Evolutionary conservation across 306 rosid species (phyloP), one percentile per base, ranked within the genome.

Genomic region (Vigna angularis): DNA sequence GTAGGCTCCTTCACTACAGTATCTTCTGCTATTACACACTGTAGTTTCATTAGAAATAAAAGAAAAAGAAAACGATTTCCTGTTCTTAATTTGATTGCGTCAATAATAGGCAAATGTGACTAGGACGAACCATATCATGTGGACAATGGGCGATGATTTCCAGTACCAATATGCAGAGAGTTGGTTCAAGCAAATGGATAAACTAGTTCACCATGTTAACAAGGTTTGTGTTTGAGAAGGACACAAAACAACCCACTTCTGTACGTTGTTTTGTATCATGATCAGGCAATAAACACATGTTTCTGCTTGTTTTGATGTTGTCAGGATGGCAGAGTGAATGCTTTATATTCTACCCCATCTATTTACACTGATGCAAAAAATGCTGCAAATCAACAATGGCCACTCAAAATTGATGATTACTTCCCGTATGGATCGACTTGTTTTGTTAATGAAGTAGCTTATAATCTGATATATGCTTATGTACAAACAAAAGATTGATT

Each of bases 121-220:
- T 30, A 61, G 66, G 66, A 30, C 66, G 6, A 61, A 61, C 66
- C 66, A 61, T 61, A 61, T 61, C 5, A 61, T 61, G 66, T 61
- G 66, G 66, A 61, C 66, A 61, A 61, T 61, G 66, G 66, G 66
- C 5, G 66, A 15, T 61, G 66, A 61, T 61, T 61, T 61, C 66
- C 66, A 61, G 44, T 61, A 61, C 66, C 66, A 61, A 61, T 30
- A 61, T 61, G 66, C 66, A 28, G 66, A 61, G 66, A 28, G 1
- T 61, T 61, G 66, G 66, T 61, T 61, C 66, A 61, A 15, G 44
- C 66, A 61, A 61, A 61, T 61, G 66, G 66, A 61, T 30, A 61
- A 61, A 61, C 44, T 61, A 61, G 15, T 61, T 30, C 66, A 61
- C 66, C 16, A 61, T 61, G 66, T 61, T 61, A 61, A 61, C 16